Evolutionary conservation across 495 filamentous ascomycete species (phyloP).

Genomic region (Xylaria nigripes): DNA sequence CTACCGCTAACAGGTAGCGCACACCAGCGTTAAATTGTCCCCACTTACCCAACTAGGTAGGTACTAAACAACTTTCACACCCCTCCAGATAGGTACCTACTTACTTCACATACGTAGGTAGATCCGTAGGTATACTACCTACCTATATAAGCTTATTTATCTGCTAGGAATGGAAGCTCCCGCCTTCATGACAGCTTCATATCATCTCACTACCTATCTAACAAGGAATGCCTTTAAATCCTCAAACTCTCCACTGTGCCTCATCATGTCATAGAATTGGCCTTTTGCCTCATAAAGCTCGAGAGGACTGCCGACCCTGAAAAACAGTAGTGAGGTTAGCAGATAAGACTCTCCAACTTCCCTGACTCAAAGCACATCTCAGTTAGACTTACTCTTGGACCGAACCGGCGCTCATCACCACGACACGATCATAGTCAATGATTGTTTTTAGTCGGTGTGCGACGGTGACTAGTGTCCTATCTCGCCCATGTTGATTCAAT

Average conservation of each 20-base stretch:
- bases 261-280: slow-evolving; percentile 45
- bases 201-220: not conserved
- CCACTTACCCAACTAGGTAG: too few relatives aligned
- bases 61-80: too few relatives aligned
- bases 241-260: slow-evolving; percentile 43
- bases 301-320: slow-evolving; percentile 36
- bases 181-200: not conserved
- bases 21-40: too few relatives aligned
- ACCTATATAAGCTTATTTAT: too few relatives aligned
- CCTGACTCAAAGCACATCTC: not conserved
- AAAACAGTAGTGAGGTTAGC: slow-evolving; percentile 19
- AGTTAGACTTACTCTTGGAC: slow-evolving; percentile 29
- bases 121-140: too few relatives aligned
- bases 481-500: slow-evolving; percentile 27
- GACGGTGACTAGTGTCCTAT: slow-evolving; percentile 45
- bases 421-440: slow-evolving; percentile 43
- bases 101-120: too few relatives aligned
- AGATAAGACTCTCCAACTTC: not conserved
- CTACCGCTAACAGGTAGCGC: too few relatives aligned
- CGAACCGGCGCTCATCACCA: slow-evolving; percentile 39
- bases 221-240: slow-evolving; percentile 26
- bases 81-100: too few relatives aligned
- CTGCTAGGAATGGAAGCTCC: too few relatives aligned
- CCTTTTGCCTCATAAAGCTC: slow-evolving; percentile 35
- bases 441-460: slow-evolving; percentile 44